A percentile compares a stretch with the other conserved stretches of the same genome.
Conservation (phyloP, 768 basidiomycete genomes). For the Clavaria fumosa region DNA sequence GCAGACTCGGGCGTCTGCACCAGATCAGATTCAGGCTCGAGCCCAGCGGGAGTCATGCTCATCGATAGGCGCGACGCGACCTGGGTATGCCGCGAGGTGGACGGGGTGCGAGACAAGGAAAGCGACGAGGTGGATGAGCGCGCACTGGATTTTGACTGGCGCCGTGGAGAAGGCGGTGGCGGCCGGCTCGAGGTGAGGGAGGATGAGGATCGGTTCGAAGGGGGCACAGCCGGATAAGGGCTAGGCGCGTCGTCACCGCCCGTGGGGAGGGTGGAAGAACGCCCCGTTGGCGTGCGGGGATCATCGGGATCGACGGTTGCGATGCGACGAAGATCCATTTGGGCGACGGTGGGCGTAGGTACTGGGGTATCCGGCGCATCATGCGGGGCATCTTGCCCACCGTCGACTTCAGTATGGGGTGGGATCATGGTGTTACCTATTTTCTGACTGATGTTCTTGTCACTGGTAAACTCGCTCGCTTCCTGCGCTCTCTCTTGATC, state of each 20-base stretch:
- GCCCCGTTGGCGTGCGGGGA: too few relatives aligned
- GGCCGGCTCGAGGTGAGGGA: neutral
- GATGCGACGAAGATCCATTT: too few relatives aligned
- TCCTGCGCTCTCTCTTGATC: slow-evolving; percentile 6
- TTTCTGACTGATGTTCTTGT: neutral
- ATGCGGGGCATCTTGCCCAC: neutral
- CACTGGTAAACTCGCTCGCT: neutral
- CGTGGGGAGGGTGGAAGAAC: too few relatives aligned
- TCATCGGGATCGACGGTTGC: too few relatives aligned
- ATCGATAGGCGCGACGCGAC: slow-evolving; percentile 13
- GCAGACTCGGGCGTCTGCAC: neutral
- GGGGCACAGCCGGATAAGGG: too few relatives aligned
- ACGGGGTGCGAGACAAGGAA: slow-evolving; percentile 1
- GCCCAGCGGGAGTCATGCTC: too few relatives aligned
- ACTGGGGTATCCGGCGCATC: neutral
- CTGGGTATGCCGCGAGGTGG: slow-evolving; percentile 12
- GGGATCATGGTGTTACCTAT: neutral
- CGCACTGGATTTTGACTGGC: slow-evolving; percentile 7
- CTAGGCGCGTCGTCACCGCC: too few relatives aligned
- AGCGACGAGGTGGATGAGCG: slow-evolving; percentile 7
- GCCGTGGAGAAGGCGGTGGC: slow-evolving; percentile 4
- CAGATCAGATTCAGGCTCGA: too few relatives aligned
- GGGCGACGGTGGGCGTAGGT: too few relatives aligned
- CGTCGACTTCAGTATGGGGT: neutral
- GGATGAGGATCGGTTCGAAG: too few relatives aligned